A percentile compares a stretch with the other conserved stretches of the same genome.
Evolutionary conservation across 2,329 filamentous ascomycete species (phyloP).

Genomic region (Aspergillus aculeatus): DNA sequence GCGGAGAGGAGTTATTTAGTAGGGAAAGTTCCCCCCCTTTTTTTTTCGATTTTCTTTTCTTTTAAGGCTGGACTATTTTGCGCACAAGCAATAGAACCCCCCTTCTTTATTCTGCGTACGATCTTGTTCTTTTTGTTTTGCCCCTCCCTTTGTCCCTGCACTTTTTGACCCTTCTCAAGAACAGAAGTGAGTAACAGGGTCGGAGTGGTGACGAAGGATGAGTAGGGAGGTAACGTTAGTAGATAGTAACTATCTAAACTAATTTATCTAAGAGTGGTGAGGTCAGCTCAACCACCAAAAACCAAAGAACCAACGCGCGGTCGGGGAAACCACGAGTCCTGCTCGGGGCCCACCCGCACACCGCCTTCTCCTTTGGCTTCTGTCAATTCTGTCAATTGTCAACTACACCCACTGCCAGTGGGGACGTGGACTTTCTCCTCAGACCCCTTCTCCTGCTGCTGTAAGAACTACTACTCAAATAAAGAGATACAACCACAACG

Average conservation of each 20-base stretch:
- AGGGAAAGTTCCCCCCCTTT: background rate
- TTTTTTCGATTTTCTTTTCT: background rate
- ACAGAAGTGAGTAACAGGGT: background rate
- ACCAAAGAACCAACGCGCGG: too few species aligned
- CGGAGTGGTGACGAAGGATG: background rate
- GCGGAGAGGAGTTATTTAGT: background rate
- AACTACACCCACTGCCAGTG: background rate
- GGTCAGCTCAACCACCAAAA: constrained; percentile 1
- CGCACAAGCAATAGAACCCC: background rate
- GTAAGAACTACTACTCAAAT: background rate
- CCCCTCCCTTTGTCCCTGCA: background rate
- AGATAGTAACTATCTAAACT: background rate
- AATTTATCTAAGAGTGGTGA: constrained; percentile 14
- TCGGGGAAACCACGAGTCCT: background rate
- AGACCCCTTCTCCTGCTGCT: background rate
- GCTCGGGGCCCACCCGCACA: background rate
- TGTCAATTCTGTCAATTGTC: background rate
- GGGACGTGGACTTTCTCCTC: too few species aligned
- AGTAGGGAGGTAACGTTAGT: constrained; percentile 1
- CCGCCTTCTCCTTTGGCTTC: background rate
- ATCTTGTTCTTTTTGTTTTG: background rate
- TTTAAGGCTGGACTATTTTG: too few species aligned
- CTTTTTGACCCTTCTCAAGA: background rate
- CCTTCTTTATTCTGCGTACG: background rate
- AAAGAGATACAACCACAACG: background rate